Base-by-base conservation (phyloP, 208 protist species). In the Angomonas desouzai region DNA sequence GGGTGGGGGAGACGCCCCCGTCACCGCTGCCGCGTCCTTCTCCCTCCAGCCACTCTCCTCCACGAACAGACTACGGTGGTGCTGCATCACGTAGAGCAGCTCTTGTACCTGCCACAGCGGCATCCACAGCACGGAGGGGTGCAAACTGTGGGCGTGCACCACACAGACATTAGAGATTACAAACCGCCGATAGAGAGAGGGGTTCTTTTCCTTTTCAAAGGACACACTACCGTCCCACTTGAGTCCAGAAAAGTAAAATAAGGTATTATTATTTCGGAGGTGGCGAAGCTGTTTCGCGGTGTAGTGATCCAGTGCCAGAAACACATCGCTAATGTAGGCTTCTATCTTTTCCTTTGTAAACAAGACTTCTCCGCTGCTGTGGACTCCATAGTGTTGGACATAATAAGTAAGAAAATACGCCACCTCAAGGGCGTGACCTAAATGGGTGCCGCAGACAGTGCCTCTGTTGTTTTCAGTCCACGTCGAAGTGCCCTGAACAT, bases 41-140 rank as follows among this genome's bases (percentile, higher is more conserved):
- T 36, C 51, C 13, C 13, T 40, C 36, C 9, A 40, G 13, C 36
- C 13, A 18, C 36, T 40, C 22, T 34, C 28, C 25, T 30, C 51
- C 51, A 63, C 18, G 16, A 47, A 49, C 20, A 89, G 48, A 0
- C 86, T 56, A n/a, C 71, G 74, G 51, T 83, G 74, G 13, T 79
- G 61, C 2, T 33, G 28, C 2, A 90, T 32, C 2, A 90, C 48
- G 47, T 79, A 85, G 10, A 90, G 30, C 3, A 94, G 7, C 66
- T 94, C 84, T 71, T 94, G 85, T 55, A 85, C 62, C 61, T 87
- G 77, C 27, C 62, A 66, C 48, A 94, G 72, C 32, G 88, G 88
- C 88, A 94, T 94, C 83, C 81, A 94, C 34, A 91, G 49, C 55
- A 91, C 64, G 0, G 72, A 87, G 4, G 88, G 85, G 57, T 86